Evolutionary conservation across 2,329 filamentous ascomycete genomes (phyloP), one percentile per base, ranked within the genome.

Genomic region (Calonectria honghensis): DNA sequence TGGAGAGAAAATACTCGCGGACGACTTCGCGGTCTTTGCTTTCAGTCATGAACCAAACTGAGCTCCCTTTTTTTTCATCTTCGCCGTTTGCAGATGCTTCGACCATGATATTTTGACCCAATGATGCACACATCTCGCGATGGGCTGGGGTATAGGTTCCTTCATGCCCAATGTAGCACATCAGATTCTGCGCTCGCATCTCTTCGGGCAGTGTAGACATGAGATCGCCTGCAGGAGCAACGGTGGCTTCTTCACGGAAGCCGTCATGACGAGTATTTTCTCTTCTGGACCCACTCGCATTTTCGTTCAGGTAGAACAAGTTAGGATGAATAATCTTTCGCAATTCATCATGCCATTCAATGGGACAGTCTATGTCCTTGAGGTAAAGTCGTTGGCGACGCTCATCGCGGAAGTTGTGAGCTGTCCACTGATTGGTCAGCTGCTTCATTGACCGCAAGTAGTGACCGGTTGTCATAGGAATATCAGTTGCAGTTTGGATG

Each of bases 41-140:
- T 83, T 98, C 96, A 0, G 97, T 98, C 97, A 99, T 98, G 83
- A 98, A 98, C 97, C 97, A 99, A 48, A 99, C 91, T 0, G 97
- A 98, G 70, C 95, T 98, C 2, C 97, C 97, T 2, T 94, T 91
- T 76, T 93, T 94, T 82, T 97, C 95, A 6, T 94, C 95, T 66
- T 94, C 89, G 70, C 93, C 91, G 24, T 91, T 87, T 3, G 91
- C 87, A 1, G 96, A 98, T 2, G 96, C 93, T 78, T 98, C 95
- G 2, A 99, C 96, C 97, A 99, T 98, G 79, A 99, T 96, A 82
- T 99, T 99, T 79, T 99, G 97, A 0, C 97, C 96, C 16, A 98
- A 87, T 45, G 94, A 98, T 16, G 95, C 97, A 84, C 97, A 99
- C 97, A 99, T 99, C 84, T 99, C 97, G 78, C 95, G 92, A 85